These are phyloP conservation scores for Fusarium papillatum DNA, from an alignment of 2,329 filamentous ascomycete genomes.

Conservation along the genomic window DNA sequence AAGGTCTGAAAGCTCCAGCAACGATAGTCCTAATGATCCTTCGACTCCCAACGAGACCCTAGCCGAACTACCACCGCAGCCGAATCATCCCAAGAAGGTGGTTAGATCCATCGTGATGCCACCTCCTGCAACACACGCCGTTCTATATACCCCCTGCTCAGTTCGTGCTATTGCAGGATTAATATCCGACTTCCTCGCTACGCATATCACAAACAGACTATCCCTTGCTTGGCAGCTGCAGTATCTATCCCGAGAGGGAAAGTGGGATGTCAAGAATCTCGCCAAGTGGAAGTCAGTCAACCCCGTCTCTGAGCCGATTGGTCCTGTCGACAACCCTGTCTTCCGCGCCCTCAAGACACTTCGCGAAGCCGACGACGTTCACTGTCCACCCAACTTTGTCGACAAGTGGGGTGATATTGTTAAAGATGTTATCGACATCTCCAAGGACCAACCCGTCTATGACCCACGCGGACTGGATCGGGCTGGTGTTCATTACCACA, in stretches of 20 bases:
- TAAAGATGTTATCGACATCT: conserved; percentile 89
- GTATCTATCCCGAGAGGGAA: conserved; percentile 88
- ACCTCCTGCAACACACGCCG: conserved; percentile 83
- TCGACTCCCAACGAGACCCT: conserved; percentile 59
- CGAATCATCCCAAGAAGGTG: conserved; percentile 62
- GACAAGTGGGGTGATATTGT: conserved; percentile 75
- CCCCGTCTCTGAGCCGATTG: conserved; percentile 85
- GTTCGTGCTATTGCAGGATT: conserved; percentile 84
- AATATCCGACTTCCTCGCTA: conserved; percentile 84
- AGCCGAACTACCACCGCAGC: conserved; percentile 61
- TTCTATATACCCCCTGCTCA: conserved; percentile 84
- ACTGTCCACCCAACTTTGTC: conserved; percentile 82
- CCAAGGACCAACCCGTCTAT: conserved; percentile 91
- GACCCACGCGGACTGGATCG: conserved; percentile 79
- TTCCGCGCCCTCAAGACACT: conserved; percentile 96
- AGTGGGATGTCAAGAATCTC: conserved; percentile 98
- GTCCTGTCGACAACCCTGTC: conserved; percentile 61
- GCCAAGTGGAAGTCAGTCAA: conserved; percentile 88
- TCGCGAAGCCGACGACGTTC: conserved; percentile 86
- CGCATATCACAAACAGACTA: conserved; percentile 81
- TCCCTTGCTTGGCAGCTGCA: conserved; percentile 92
- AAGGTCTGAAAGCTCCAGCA: conserved; percentile 44
- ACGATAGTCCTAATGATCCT: conserved; percentile 59
- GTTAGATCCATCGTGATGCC: conserved; percentile 81
- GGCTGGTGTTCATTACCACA: conserved; percentile 80